phyloP scores from a whole-genome alignment of 2,329 filamentous ascomycete species.

The Cercospora sesami region DNA sequence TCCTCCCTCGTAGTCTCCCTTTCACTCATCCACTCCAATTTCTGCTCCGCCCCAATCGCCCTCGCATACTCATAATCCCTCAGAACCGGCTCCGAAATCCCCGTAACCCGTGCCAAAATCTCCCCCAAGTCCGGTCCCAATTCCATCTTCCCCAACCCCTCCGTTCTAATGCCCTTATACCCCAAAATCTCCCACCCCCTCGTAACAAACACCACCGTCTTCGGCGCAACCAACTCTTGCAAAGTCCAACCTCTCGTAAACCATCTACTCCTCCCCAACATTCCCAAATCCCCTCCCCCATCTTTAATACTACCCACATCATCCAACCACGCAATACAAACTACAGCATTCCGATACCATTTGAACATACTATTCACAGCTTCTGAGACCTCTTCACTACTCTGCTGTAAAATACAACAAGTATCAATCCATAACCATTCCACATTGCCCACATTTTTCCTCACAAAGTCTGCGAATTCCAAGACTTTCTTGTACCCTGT shows the following conservation, averaged over 20 bases:
- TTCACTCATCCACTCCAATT: neutral
- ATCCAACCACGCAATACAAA: neutral
- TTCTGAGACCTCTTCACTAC: neutral
- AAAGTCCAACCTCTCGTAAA: neutral
- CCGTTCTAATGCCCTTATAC: neutral
- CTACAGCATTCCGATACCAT: neutral
- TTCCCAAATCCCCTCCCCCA: neutral
- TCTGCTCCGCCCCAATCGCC: neutral
- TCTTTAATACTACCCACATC: neutral
- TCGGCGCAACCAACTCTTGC: neutral
- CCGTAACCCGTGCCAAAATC: neutral
- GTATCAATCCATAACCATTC: neutral
- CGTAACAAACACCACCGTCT: neutral
- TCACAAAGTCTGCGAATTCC: neutral
- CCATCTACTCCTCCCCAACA: neutral
- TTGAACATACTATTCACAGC: neutral
- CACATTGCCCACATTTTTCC: neutral
- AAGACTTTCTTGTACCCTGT: neutral
- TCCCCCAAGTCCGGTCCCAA: neutral
- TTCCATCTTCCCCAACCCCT: neutral
- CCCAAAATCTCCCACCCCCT: neutral
- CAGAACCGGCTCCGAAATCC: neutral
- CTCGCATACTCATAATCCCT: neutral
- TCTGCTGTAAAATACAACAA: neutral
- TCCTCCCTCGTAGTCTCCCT: neutral